Conservation (phyloP, 2,329 filamentous ascomycete genomes). For the Venturia carpophila region DNA sequence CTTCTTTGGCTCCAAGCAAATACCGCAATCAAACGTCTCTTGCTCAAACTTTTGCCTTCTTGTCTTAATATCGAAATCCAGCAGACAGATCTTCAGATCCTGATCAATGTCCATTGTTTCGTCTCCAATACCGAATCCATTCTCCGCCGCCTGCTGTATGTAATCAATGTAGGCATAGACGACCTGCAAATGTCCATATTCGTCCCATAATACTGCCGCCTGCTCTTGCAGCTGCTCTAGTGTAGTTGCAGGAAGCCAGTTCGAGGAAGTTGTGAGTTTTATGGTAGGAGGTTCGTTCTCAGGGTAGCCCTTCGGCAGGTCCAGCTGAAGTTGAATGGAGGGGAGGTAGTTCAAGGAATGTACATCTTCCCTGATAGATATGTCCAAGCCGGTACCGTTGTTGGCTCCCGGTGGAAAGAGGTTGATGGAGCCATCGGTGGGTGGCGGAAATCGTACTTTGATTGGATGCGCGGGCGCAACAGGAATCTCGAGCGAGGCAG, state of each 20-base stretch:
- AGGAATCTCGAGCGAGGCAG: constrained; percentile 47
- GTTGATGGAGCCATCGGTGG: constrained; percentile 29
- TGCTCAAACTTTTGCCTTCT: constrained; percentile 69
- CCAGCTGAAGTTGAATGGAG: constrained; percentile 45
- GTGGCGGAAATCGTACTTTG: constrained; percentile 33
- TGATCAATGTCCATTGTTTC: constrained; percentile 19
- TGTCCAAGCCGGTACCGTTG: background rate
- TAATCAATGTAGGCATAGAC: constrained; percentile 54
- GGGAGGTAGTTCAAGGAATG: constrained; percentile 46
- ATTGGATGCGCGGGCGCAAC: constrained; percentile 48
- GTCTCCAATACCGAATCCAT: constrained; percentile 40
- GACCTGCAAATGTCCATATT: constrained; percentile 49
- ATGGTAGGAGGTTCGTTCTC: constrained; percentile 43
- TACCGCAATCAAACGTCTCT: constrained; percentile 78
- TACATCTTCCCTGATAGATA: background rate
- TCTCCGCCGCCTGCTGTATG: constrained; percentile 51
- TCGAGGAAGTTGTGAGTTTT: constrained; percentile 40
- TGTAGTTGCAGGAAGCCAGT: constrained; percentile 46
- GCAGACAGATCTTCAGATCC: constrained; percentile 47
- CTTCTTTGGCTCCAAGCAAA: constrained; percentile 90
- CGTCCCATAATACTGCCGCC: constrained; percentile 49
- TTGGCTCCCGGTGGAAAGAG: constrained; percentile 21
- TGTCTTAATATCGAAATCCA: constrained; percentile 71
- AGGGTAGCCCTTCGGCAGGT: constrained; percentile 51
- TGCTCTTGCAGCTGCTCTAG: constrained; percentile 40